Evolutionary conservation across 805 yeast species (phyloP), one percentile per base, ranked within the genome.

Genomic region (Lipomyces yamanashiensis): DNA sequence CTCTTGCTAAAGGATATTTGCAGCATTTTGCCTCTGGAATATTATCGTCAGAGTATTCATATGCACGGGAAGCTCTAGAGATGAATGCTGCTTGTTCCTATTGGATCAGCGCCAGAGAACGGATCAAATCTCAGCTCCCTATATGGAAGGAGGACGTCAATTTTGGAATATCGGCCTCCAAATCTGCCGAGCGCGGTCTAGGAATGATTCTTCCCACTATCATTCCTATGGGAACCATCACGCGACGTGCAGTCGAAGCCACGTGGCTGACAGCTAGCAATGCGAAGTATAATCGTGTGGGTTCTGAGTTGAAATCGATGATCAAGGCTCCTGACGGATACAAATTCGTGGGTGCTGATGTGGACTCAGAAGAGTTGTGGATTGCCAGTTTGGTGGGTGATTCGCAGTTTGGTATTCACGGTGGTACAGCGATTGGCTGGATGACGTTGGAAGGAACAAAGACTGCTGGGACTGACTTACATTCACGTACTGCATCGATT

Each of bases 261-360:
- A 91, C 98, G 0, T 95, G 99, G 99, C 78, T 95, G 41, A 95
- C 99, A 0, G 99, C 99, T 0, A 89, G 97, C 0, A 96, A 96
- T 76, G 96, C 97, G 0, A 95, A 96, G 72, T 79, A 79, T 67
- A 84, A 85, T 52, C 79, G 98, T 65, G 84, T 96, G 51, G 99
- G 99, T 0, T 92, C 98, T 0, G 99, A 95, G 74, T 79, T 96
- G 65, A 95, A 96, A 75, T 85, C 97, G 0, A 85, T 90, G 79
- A 80, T 95, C 4, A 78, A 82, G 62, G 97, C 98, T 0, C 99
- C 99, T 0, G 76, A 81, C 1, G 98, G 98, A 0, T 95, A 92
- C 74, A 84, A 84, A 43, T 89, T 95, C 77, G 96, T 95, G 8
- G 99, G 99, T 9, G 99, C 99, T 0, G 99, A 95, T 79, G 99